These are phyloP conservation scores for Pleurotus tuber-regium DNA, from an alignment of 768 basidiomycete species.

Conservation along the genomic window DNA sequence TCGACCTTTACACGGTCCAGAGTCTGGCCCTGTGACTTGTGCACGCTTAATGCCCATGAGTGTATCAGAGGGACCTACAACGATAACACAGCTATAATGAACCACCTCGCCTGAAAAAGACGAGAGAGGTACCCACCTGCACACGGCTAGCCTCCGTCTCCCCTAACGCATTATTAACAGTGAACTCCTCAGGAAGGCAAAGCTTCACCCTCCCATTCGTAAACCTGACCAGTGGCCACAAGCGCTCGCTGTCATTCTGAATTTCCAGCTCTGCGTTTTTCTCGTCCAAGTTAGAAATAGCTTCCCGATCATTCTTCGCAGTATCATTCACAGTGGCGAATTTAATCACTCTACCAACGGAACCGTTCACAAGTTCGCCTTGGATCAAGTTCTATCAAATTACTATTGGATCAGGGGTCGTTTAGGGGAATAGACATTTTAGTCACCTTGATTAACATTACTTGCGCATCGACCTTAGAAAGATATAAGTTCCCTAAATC, in stretches of 20 bases:
- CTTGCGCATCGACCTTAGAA: conserved; percentile 72
- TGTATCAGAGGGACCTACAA: conserved; percentile 69
- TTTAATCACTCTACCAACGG: conserved; percentile 51
- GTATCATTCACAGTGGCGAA: conserved; percentile 48
- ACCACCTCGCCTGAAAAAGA: background rate
- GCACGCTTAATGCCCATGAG: conserved; percentile 87
- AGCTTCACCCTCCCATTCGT: conserved; percentile 43
- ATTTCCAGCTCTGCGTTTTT: background rate
- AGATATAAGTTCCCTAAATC: background rate
- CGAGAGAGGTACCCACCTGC: conserved; percentile 39
- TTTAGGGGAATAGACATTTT: background rate
- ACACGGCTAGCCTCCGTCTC: conserved; percentile 54
- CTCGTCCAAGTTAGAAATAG: conserved; percentile 1
- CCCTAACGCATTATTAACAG: conserved; percentile 59
- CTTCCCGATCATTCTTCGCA: conserved; percentile 22
- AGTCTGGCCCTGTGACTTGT: conserved; percentile 92
- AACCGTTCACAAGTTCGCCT: conserved; percentile 70
- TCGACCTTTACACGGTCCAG: conserved; percentile 82
- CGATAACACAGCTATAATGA: background rate
- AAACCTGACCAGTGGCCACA: conserved; percentile 65
- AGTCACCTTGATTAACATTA: conserved; percentile 73
- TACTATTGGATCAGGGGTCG: background rate
- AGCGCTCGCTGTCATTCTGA: conserved; percentile 13
- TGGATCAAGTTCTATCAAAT: conserved; percentile 60
- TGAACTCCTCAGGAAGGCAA: conserved; percentile 58